Conservation (phyloP, 768 basidiomycete genomes). For the Tremella mesenterica region DNA sequence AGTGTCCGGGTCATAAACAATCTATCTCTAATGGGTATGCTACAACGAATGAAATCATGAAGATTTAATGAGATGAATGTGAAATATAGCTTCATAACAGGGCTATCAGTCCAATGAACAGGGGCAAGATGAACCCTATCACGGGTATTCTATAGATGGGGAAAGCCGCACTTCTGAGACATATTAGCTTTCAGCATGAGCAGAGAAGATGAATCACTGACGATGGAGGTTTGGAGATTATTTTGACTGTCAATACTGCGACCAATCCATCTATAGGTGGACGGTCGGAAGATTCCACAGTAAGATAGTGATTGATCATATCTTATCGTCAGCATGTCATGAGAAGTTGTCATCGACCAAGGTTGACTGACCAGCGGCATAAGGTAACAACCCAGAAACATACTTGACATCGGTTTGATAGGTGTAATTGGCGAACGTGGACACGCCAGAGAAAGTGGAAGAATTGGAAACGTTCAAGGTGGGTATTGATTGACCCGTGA, state of each 20-base stretch:
- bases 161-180: neutral
- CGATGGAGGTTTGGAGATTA: constrained; percentile 46
- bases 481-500: constrained; percentile 48
- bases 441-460: constrained; percentile 57
- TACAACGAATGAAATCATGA: neutral
- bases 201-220: constrained; percentile 7
- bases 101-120: neutral
- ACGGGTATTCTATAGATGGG: too few species aligned
- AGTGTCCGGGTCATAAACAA: too few species aligned
- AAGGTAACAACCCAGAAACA: constrained; percentile 60
- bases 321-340: neutral
- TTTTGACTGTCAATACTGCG: constrained; percentile 64
- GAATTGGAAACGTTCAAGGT: constrained; percentile 50
- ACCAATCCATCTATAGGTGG: constrained; percentile 70
- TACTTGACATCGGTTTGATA: constrained; percentile 65
- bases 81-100: neutral
- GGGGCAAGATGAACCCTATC: too few species aligned
- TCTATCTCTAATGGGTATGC: neutral
- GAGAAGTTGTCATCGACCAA: constrained; percentile 43
- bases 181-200: too few species aligned
- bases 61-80: neutral
- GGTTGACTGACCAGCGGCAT: constrained; percentile 50
- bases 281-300: constrained; percentile 24
- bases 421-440: constrained; percentile 59
- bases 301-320: neutral